A percentile compares a stretch with the other conserved stretches of the same genome.
These are phyloP conservation scores for Dissophora globulifera DNA, from an alignment of 192 early-diverging fungal species.

Conservation along the genomic window DNA sequence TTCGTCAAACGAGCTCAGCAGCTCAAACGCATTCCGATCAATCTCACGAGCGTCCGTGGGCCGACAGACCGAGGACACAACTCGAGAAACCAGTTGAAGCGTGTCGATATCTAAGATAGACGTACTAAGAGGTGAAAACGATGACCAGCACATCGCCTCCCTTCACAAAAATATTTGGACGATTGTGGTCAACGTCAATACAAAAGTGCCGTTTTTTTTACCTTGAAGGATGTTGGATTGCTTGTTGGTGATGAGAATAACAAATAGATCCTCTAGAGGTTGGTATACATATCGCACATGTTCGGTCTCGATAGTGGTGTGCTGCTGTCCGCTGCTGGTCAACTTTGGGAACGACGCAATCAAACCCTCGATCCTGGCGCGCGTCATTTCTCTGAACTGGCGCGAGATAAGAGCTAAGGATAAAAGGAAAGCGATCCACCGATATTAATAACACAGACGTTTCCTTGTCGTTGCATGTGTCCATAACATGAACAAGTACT, in stretches of 20 bases:
- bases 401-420: conserved; percentile 83
- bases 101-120: conserved; percentile 87
- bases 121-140: too few relatives aligned
- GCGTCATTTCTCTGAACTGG: conserved; percentile 97
- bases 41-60: conserved; percentile 89
- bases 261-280: conserved; percentile 94
- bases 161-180: not conserved
- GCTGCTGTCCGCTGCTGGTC: conserved; percentile 89
- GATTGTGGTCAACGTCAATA: too few relatives aligned
- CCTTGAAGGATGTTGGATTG: conserved; percentile 97
- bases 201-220: too few relatives aligned
- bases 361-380: conserved; percentile 95
- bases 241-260: conserved; percentile 95
- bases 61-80: conserved; percentile 90
- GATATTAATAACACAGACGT: too few relatives aligned
- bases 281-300: conserved; percentile 98
- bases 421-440: not conserved
- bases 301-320: conserved; percentile 98
- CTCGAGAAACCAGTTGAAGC: conserved; percentile 92
- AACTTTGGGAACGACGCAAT: conserved; percentile 98
- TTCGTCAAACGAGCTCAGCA: conserved; percentile 95
- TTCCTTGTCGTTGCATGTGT: too few relatives aligned
- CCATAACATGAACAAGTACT: not conserved
- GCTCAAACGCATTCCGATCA: conserved; percentile 85
- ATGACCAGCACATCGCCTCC: too few relatives aligned